These are phyloP conservation scores for Terfezia boudieri DNA, from an alignment of 495 filamentous ascomycete genomes.

Conservation along the genomic window DNA sequence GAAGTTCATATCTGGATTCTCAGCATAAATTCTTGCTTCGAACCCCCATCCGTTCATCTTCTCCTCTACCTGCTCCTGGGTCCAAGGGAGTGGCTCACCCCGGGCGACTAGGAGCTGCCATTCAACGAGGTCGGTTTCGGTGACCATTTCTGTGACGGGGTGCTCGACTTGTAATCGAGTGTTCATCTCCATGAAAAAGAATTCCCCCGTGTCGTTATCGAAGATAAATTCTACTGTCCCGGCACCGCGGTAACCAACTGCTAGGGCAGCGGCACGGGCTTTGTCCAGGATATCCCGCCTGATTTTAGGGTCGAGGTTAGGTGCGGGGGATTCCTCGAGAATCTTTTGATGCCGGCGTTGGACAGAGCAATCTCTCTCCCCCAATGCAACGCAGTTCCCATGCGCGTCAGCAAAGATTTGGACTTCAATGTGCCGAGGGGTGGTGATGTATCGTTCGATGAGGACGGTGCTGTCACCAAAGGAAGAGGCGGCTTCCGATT, in stretches of 20 bases:
- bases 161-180: conserved; percentile 93
- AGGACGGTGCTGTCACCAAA: conserved; percentile 95
- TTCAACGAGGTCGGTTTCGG: conserved; percentile 78
- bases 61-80: conserved; percentile 58
- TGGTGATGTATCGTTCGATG: conserved; percentile 89
- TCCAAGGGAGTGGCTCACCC: conserved; percentile 64
- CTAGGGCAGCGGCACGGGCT: conserved; percentile 66
- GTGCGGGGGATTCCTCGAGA: conserved; percentile 86
- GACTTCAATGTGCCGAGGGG: conserved; percentile 89
- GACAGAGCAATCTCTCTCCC: conserved; percentile 71
- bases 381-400: conserved; percentile 63
- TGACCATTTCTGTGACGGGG: conserved; percentile 92
- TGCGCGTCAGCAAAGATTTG: conserved; percentile 89
- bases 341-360: conserved; percentile 92
- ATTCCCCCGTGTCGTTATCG: conserved; percentile 77
- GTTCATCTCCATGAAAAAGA: conserved; percentile 99
- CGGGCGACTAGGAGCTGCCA: conserved; percentile 93
- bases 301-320: conserved; percentile 53
- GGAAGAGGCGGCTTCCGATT: conserved; percentile 70
- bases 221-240: conserved; percentile 98
- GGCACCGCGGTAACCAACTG: conserved; percentile 86
- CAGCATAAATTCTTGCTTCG: conserved; percentile 89
- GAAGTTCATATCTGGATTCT: conserved; percentile 77
- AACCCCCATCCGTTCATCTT: conserved; percentile 74
- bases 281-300: conserved; percentile 86